Conservation (phyloP, 1,284 basidiomycete species). For the Macrocybe sp. region DNA sequence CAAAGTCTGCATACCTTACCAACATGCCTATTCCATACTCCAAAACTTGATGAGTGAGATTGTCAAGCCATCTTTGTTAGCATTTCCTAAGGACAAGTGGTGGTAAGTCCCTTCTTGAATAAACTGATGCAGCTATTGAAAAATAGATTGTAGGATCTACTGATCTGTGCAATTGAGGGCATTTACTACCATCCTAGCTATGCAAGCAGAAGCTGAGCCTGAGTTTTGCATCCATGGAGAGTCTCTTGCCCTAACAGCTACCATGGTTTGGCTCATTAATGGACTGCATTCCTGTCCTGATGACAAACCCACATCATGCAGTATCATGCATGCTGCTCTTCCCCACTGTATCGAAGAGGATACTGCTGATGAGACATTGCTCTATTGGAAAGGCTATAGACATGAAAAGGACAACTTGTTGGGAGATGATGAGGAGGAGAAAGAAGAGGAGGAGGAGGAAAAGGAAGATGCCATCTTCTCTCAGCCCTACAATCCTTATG, state of each 20-base stretch:
- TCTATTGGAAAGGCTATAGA: not conserved
- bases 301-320: slow-evolving; percentile 11
- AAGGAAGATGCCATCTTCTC: not conserved
- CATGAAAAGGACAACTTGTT: not conserved
- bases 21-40: too few relatives aligned
- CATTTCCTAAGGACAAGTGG: not conserved
- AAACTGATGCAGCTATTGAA: not conserved
- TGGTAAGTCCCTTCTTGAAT: slow-evolving; percentile 2
- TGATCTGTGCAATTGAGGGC: slow-evolving; percentile 8
- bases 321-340: slow-evolving; percentile 15
- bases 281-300: slow-evolving; percentile 19
- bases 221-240: slow-evolving; percentile 1
- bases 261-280: slow-evolving; percentile 18
- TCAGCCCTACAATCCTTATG: slow-evolving; percentile 1
- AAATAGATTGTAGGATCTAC: slow-evolving; percentile 11
- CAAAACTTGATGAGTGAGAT: not conserved
- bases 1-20: slow-evolving; percentile 18
- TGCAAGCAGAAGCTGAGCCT: slow-evolving; percentile 6
- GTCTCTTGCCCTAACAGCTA: slow-evolving; percentile 17
- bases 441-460: slow-evolving; percentile 4
- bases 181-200: slow-evolving; percentile 8
- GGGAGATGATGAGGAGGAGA: not conserved
- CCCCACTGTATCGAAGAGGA: slow-evolving; percentile 5
- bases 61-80: slow-evolving; percentile 6
- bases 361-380: not conserved